Conservation (phyloP, 129 eudicot genomes). For the Helianthus annuus region DNA sequence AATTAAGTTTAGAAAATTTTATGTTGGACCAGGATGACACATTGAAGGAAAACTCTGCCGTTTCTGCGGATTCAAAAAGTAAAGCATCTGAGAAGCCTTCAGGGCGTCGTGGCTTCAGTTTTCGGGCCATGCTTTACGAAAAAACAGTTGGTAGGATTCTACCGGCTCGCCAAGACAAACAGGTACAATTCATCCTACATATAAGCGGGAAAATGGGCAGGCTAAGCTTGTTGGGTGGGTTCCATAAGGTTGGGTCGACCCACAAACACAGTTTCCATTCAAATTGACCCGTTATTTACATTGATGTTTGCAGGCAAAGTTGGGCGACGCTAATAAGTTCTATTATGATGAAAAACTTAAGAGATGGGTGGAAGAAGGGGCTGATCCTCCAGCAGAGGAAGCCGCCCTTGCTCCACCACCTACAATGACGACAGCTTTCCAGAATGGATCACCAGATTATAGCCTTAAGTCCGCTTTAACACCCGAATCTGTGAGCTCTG, state of each 20-base stretch:
- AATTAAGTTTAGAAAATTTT: constrained; percentile 19
- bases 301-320: constrained; percentile 65
- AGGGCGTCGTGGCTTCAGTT: constrained; percentile 72
- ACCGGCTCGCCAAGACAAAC: constrained; percentile 78
- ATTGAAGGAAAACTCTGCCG: constrained; percentile 58
- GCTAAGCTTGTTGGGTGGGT: neutral
- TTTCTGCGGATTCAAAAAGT: constrained; percentile 49
- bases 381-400: constrained; percentile 80
- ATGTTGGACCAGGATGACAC: constrained; percentile 54
- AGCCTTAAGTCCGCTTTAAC: constrained; percentile 52
- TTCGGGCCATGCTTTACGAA: constrained; percentile 78
- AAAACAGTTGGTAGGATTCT: constrained; percentile 76
- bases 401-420: constrained; percentile 91
- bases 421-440: constrained; percentile 48
- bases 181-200: constrained; percentile 48
- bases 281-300: constrained; percentile 3
- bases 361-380: constrained; percentile 99
- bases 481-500: constrained; percentile 53
- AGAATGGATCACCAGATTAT: constrained; percentile 72
- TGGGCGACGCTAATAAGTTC: constrained; percentile 86
- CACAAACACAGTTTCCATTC: neutral
- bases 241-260: neutral
- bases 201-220: neutral
- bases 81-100: constrained; percentile 60
- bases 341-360: constrained; percentile 86